These are phyloP conservation scores for Xenosphaeropsis pyriputrescens DNA, from an alignment of 2,329 filamentous ascomycete genomes.

Conservation along the genomic window DNA sequence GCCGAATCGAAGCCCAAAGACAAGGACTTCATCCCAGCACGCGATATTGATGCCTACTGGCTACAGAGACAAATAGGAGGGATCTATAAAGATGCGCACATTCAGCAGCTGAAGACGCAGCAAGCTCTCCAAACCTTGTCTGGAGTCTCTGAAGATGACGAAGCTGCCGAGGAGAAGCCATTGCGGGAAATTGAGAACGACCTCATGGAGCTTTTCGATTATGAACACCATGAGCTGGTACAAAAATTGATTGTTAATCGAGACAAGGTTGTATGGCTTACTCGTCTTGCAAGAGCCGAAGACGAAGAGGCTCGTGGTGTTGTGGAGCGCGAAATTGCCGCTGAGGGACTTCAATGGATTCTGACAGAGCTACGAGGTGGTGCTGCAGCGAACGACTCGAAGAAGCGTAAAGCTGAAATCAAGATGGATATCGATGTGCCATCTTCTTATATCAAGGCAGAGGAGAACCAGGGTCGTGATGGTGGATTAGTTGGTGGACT, in stretches of 20 bases:
- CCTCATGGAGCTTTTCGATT: conserved; percentile 95
- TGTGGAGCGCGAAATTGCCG: conserved; percentile 82
- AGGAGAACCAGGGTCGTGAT: conserved; percentile 40
- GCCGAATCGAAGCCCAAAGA: conserved; percentile 30
- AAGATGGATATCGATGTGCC: conserved; percentile 89
- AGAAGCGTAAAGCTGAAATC: conserved; percentile 63
- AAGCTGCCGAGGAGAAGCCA: conserved; percentile 69
- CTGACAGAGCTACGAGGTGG: conserved; percentile 78
- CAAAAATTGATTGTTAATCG: conserved; percentile 82
- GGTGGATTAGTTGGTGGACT: conserved; percentile 66
- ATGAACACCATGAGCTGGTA: conserved; percentile 87
- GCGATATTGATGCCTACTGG: conserved; percentile 97
- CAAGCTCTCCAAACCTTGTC: conserved; percentile 72
- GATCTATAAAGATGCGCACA: conserved; percentile 82
- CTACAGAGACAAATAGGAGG: conserved; percentile 81
- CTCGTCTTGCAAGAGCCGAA: conserved; percentile 69
- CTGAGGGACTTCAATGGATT: conserved; percentile 74
- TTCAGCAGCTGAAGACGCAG: conserved; percentile 83
- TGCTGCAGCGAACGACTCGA: conserved; percentile 37
- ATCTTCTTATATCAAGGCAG: conserved; percentile 36
- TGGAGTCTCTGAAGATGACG: conserved; percentile 52
- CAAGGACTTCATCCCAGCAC: conserved; percentile 55
- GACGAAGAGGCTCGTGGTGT: conserved; percentile 61
- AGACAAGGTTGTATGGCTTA: conserved; percentile 93
- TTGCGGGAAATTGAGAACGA: conserved; percentile 95